Conservation (phyloP, 768 basidiomycete species). For the Leccinum ochraceum region DNA sequence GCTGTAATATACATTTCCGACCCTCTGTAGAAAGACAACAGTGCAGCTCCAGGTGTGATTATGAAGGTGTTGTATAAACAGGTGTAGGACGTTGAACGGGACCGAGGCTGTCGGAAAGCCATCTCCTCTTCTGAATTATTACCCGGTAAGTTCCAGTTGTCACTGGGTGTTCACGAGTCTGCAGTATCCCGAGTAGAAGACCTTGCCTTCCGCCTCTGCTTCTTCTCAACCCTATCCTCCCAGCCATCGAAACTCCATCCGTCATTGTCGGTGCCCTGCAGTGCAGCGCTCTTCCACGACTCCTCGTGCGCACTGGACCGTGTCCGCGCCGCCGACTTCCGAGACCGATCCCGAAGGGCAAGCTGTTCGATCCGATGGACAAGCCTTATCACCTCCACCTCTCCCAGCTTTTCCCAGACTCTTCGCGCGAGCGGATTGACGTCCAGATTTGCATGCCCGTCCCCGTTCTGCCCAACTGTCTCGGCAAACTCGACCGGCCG, state of each 20-base stretch:
- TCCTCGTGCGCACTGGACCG: conserved; percentile 17
- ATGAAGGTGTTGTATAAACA: too few relatives aligned
- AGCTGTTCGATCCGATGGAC: conserved; percentile 53
- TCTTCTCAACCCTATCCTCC: conserved; percentile 22
- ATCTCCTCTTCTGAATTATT: not conserved
- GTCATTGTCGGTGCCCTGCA: conserved; percentile 35
- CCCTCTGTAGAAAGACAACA: too few relatives aligned
- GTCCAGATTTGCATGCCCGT: not conserved
- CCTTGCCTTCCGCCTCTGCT: not conserved
- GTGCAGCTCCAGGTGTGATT: too few relatives aligned
- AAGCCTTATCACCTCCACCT: conserved; percentile 55
- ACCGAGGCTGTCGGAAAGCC: too few relatives aligned
- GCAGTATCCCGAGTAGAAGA: not conserved
- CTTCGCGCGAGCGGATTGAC: conserved; percentile 42
- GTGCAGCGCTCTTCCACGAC: conserved; percentile 46
- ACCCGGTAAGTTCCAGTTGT: conserved; percentile 4
- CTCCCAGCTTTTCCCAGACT: conserved; percentile 42
- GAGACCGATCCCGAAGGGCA: conserved; percentile 26
- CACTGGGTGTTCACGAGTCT: not conserved
- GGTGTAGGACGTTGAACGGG: too few relatives aligned
- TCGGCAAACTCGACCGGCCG: conserved; percentile 46
- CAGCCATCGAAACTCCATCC: conserved; percentile 55
- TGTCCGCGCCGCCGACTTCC: conserved; percentile 9
- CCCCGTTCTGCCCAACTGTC: not conserved
- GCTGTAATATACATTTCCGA: too few relatives aligned